Evolutionary conservation across 2,329 filamentous ascomycete species (phyloP).

Genomic region (Cladosporium sp.): DNA sequence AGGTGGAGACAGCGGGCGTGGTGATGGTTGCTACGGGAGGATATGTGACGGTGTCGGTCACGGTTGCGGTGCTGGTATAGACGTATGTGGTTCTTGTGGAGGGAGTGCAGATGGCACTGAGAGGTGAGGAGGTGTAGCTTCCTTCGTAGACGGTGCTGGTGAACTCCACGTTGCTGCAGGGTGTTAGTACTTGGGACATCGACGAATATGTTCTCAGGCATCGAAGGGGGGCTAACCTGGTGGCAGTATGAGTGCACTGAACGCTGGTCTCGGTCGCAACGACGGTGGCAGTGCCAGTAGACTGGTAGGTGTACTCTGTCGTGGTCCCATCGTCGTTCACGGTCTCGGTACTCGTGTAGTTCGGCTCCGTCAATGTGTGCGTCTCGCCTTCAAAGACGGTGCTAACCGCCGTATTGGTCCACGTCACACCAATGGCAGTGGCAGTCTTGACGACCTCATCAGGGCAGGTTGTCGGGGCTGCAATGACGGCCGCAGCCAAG

Average conservation of each 20-base stretch:
- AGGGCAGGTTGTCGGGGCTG: neutral
- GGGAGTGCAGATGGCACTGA: neutral
- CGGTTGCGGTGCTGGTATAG: neutral
- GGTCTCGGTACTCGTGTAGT: neutral
- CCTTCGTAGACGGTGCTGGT: too few relatives aligned
- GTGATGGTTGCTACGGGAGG: neutral
- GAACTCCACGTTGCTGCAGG: too few relatives aligned
- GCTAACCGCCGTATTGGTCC: neutral
- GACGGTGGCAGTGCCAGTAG: neutral
- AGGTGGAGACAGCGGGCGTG: neutral
- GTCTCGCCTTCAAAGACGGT: neutral
- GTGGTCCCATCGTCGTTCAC: neutral
- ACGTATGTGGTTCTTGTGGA: neutral
- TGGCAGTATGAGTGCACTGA: neutral
- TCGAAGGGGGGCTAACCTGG: too few relatives aligned
- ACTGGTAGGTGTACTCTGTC: neutral
- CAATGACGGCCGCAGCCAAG: neutral
- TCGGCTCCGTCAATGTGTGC: neutral
- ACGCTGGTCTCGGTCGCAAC: neutral
- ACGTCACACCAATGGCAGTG: neutral
- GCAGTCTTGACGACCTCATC: neutral
- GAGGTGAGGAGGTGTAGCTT: too few relatives aligned
- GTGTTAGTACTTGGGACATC: too few relatives aligned
- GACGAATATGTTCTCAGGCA: too few relatives aligned
- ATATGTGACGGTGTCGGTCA: neutral